Conservation (phyloP, 139 green algal genomes). For the Micractinium conductrix region DNA sequence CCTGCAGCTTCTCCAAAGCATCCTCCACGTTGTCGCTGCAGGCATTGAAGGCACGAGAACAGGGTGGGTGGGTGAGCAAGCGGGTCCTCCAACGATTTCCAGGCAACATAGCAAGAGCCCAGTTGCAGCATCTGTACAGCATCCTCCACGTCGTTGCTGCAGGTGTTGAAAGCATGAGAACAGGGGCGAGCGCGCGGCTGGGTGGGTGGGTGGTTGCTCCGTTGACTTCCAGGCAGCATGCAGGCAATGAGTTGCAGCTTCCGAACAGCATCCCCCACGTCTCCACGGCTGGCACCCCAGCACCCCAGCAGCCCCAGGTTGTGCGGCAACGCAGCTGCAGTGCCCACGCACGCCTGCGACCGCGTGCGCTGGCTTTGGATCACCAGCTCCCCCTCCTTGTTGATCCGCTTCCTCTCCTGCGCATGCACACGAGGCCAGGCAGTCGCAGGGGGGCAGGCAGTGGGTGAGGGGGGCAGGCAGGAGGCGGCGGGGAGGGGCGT, state of each 20-base stretch:
- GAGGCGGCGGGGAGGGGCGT: neutral
- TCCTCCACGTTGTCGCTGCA: slow-evolving; percentile 92
- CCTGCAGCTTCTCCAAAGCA: slow-evolving; percentile 89
- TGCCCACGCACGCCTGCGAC: slow-evolving; percentile 82
- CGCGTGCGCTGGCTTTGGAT: slow-evolving; percentile 84
- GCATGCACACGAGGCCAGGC: neutral
- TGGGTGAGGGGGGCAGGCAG: neutral
- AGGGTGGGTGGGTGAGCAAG: neutral
- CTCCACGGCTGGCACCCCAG: too few species aligned
- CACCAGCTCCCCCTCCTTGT: slow-evolving; percentile 91
- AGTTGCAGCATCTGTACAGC: slow-evolving; percentile 88
- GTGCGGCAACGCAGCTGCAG: too few species aligned
- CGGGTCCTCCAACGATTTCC: slow-evolving; percentile 65
- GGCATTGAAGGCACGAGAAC: neutral
- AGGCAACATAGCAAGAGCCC: slow-evolving; percentile 79
- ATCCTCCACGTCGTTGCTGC: slow-evolving; percentile 92
- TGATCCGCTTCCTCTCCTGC: slow-evolving; percentile 95
- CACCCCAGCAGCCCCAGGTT: too few species aligned
- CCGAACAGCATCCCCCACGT: slow-evolving; percentile 88
- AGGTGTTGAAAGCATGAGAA: neutral
- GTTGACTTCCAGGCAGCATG: slow-evolving; percentile 79
- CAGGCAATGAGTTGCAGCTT: slow-evolving; percentile 89
- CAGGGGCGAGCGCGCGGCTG: neutral
- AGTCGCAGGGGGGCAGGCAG: too few species aligned
- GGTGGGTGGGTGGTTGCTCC: slow-evolving; percentile 7